Base-by-base conservation (phyloP, 2,329 filamentous ascomycete genomes). In the Cladophialophora exuberans region DNA sequence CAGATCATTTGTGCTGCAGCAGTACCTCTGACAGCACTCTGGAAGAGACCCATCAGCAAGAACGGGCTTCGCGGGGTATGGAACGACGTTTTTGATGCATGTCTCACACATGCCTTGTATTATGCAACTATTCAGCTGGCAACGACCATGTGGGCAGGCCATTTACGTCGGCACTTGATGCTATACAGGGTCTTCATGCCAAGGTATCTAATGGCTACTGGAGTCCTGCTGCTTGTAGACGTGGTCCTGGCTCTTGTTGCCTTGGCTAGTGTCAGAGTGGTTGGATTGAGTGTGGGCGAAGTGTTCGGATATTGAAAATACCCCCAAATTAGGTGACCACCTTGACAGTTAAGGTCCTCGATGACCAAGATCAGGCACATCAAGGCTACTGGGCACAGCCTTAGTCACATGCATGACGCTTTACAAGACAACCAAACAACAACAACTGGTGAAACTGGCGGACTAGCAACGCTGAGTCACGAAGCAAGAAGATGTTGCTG, bases 171-270 rank as follows among this genome's bases (percentile, higher is more conserved):
- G 47, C 94, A 99, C 76, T 79, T 99, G 60, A 99, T 99, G 94
- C 81, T 99, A 25, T 99, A 94, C 74, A 83, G 94, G 36, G 90
- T 99, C 38, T 99, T 99, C 68, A 87, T 83, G 73, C 94, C 94
- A 42, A 78, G 93, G 23, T 99, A 93, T 75, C 89, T 99, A 87
- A 82, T 90, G 69, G 90, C 87, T 0, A 86, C 85, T 0, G 73
- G 82, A 3, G 81, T 88, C 45, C 70, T 97, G 55, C 66, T 93
- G 13, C 79, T 92, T 22, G 85, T 96, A 7, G 93, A 97, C 67
- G 61, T 95, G 3, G 80, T 94, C 2, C 54, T 82, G 1, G 80
- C 94, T 6, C 60, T 86, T 11, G 79, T 96, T 13, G 83, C 85
- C n/a, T 70, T 97, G 53, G 75, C 83, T 23, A 91, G 90, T 1